Base-by-base conservation (phyloP, 176 grass and related monocot genomes). In the Juncus effusus region DNA sequence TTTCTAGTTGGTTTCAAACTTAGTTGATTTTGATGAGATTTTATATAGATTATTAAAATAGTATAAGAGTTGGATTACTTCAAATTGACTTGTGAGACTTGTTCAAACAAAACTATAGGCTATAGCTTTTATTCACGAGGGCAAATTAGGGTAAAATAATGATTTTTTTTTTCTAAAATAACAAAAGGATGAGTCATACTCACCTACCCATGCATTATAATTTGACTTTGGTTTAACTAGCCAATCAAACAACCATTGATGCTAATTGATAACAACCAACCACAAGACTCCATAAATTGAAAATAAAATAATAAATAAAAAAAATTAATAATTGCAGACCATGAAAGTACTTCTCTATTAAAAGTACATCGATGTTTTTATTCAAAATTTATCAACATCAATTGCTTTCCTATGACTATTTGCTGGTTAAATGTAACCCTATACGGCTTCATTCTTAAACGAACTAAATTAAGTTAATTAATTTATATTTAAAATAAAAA, bases 311-410 rank as follows among this genome's bases (percentile, higher is more conserved):
- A 15, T 56, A 41, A 40, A 16, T 56, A 36, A 41, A 41, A 7
- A 54, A 28, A 10, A 38, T 11, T 28, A 28, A 28, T 28, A 28
- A 28, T 1, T 28, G 19, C 19, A 28, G 67, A 41, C 9, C 9
- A 9, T 47, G 44, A 47, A 47, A 47, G 44, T 47, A 9, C 44
- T 47, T 47, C 44, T 47, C 44, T 47, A 47, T 47, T 47, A 51
- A 70, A 41, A 58, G 67, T 58, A 70, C 47, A 16, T n/a, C 3
- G 28, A 56, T 11, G 37, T 70, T 70, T 70, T 36, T 58, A 44
- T 70, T 70, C 37, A 41, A 57, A 68, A 56, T 7, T 58, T 54
- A 70, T 28, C 16, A 19, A 67, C 53, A 70, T 56, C 52, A 70
- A 47, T 47, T 70, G 52, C 3, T 56, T 58, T 58, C 16, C 16